Evolutionary conservation across 2,329 filamentous ascomycete genomes (phyloP), one percentile per base, ranked within the genome.

Genomic region (Chrysoporthe cubensis): DNA sequence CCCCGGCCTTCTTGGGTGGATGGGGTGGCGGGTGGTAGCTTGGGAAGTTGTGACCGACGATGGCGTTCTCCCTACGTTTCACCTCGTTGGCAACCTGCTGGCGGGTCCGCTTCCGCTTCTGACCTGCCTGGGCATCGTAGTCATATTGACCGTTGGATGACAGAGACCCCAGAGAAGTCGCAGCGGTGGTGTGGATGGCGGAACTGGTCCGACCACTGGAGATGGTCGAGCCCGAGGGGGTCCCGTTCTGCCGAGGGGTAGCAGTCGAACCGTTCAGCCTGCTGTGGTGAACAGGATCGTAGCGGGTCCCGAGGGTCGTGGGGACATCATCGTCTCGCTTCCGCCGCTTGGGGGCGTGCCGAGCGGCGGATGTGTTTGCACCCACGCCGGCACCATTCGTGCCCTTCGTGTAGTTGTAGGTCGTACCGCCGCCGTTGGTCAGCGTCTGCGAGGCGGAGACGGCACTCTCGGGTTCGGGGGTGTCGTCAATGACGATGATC

Each of bases 1-100:
- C 92, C 74, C 90, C 89, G 26, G 94, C 92, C 83, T 99, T 98
- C 82, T 96, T 93, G 4, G 93, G 90, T 3, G 95, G 95, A 71
- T 93, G 91, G 0, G 93, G 90, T 7, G 95, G 96, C 56, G 96
- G 94, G 62, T 93, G 87, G 77, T 98, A 98, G 71, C 88, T 91
- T 71, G 89, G 84, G 75, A 90, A 92, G 26, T 90, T 88, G 77
- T 94, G 90, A 34, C 88, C 87, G 50, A 89, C 84, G 34, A 84
- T 84, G 74, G 94, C 91, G 57, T 91, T 81, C 74, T 96, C 92
- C 74, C 91, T 87, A 72, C 90, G 85, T 77, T 93, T 95, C 65
- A 92, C 90, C 77, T 96, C 92, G 76, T 94, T 92, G 74, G 92
- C 91, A 66, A 90, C 85, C 72, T 94, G 91, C 72, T 94, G 91